Base-by-base conservation (phyloP, 1,284 basidiomycete genomes). In the Cystobasidiaceae sp. region DNA sequence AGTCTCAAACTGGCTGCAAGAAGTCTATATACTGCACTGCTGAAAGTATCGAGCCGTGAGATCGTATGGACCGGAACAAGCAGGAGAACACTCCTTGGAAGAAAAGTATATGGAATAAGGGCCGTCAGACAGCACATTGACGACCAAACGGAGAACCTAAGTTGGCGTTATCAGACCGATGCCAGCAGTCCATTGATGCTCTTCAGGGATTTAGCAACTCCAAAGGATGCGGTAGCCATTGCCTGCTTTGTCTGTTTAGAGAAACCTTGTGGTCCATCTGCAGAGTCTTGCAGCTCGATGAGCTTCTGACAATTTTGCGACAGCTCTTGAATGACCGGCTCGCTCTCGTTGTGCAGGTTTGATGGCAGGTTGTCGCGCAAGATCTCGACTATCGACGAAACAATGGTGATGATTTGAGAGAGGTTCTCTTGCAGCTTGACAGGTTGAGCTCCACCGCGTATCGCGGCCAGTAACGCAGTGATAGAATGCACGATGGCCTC, bases 401-500 rank as follows among this genome's bases (percentile, higher is more conserved):
- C 92, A 73, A 97, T 96, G 27, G 93, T 96, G 74, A 97, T 97
- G 75, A 98, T 97, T 76, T 97, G 90, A 15, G 92, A 92, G 54
- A 99, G 79, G 77, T 96, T 91, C 76, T 97, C 93, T 79, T 86
- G 90, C 51, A 98, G 80, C 28, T 87, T 87, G 1, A 89, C 85
- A 7, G 89, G 85, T 9, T 90, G 88, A n/a, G 87, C 89, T 13
- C 91, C 91, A 62, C 87, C 90, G 55, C 96, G 88, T 67, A 98
- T 93, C 46, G 91, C 89, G 2, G 92, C 92, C 8, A 98, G 83
- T 15, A 98, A 87, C 69, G 86, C 88, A 76, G 97, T 94, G 72
- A 98, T 98, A n/a, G 91, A 89, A 71, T 90, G 90, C 45, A 97
- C 91, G 70, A 99, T 93, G 5, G 88, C 85, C 71, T 96, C 92